Evolutionary conservation across 163 green algal genomes (phyloP).

Genomic region (Coccomyxa subellipsoidea): DNA sequence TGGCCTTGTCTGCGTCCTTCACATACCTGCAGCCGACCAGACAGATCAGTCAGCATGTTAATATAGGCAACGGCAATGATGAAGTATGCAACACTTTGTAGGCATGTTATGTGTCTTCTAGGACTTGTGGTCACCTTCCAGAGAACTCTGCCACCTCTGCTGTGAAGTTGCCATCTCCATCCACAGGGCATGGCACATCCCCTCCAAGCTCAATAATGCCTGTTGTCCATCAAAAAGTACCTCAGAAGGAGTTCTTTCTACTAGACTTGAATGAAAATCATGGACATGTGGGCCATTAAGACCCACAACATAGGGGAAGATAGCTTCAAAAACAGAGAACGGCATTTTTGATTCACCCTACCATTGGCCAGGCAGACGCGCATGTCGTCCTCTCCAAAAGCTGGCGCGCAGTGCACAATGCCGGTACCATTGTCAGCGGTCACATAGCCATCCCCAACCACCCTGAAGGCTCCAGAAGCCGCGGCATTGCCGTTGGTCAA

Average conservation of each 20-base stretch:
- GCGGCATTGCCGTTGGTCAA: slow-evolving; percentile 22
- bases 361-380: slow-evolving; percentile 68
- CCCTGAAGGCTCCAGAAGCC: slow-evolving; percentile 41
- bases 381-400: slow-evolving; percentile 98
- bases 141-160: slow-evolving; percentile 81
- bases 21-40: slow-evolving; percentile 49
- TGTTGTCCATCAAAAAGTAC: slow-evolving; percentile 9
- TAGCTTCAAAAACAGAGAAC: no score
- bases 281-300: not conserved
- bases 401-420: slow-evolving; percentile 93
- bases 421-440: slow-evolving; percentile 93
- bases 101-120: not conserved
- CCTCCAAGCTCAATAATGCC: slow-evolving; percentile 72
- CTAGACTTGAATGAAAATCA: not conserved
- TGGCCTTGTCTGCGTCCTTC: slow-evolving; percentile 93
- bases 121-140: slow-evolving; percentile 54
- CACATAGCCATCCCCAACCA: slow-evolving; percentile 89
- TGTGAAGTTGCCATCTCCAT: slow-evolving; percentile 89
- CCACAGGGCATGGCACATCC: slow-evolving; percentile 85
- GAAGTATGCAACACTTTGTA: not conserved
- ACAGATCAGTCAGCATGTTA: not conserved
- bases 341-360: slow-evolving; percentile 25
- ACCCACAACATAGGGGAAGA: not conserved
- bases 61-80: not conserved
- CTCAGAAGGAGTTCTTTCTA: not conserved